Evolutionary conservation across 225 moss, liverwort and hornwort species (phyloP), one percentile per base, ranked within the genome.

Genomic region (Sphagnum contortum): DNA sequence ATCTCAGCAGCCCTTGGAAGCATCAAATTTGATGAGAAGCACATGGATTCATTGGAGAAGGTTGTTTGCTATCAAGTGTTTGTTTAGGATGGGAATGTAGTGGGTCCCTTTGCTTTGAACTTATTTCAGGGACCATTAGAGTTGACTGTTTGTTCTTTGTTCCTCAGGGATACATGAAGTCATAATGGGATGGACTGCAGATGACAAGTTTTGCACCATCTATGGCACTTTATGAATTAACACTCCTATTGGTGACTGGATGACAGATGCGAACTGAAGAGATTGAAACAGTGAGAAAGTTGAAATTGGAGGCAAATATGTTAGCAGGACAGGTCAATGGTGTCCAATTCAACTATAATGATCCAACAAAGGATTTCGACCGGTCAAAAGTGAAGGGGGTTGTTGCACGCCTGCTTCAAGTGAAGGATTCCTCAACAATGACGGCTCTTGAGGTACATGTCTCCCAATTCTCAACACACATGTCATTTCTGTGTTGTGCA

Each of bases 341-440:
- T 56, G 89, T 98, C 68, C 88, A 89, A 62, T 91, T 98, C 66
- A 53, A 80, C 44, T 98, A 91, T 85, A 89, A 79, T 62, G 83
- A 86, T 70, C 96, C 96, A 12, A 80, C 80, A 66, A 80, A 75
- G 68, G 96, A 90, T 63, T 98, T 98, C 52, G 80, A 89, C 51
- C 89, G 79, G 50, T 87, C 90, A 60, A 82, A 68, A 63, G 96
- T 98, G 7, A 98, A 98, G 82, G 96, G 96, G 50, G 87, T 88
- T 63, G 90, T 93, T 48, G 96, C 96, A 12, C 90, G 96, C 46
- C 89, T 93, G 58, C 81, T 93, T 58, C 87, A 87, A 69, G 93
- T 98, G 57, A 89, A 91, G 48, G 96, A 98, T 59, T 67, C 85
- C 57, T 76, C 80, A 47, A 75, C 92, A 55, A 98, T 93, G 93